Evolutionary conservation across 352 stramenopile genomes (phyloP), one percentile per base, ranked within the genome.

Genomic region (Phytophthora pistaciae): DNA sequence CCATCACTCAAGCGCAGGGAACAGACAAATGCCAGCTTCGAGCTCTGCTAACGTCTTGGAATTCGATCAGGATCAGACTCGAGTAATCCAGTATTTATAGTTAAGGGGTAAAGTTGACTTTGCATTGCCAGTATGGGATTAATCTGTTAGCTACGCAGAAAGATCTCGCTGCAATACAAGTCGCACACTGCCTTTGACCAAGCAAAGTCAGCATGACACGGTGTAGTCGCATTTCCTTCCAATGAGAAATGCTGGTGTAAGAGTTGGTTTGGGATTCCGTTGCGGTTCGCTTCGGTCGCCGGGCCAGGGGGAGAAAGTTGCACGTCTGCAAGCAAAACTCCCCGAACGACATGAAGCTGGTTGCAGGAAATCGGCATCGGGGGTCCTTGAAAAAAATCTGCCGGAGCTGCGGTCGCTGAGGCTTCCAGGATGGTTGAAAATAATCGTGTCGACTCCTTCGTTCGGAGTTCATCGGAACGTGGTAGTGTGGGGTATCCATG

Each of bases 171-270:
- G 31, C 20, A 42, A 16, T 46, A 61, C 33, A 42, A 42, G 10
- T 9, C 29, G 5, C 38, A 63, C 20, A 58, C 56, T 27, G 27
- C 46, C 50, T 29, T 10, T 49, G 29, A 25, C n/a, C n/a, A 27
- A 4, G 25, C 25, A 29, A 29, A 29, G 25, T 29, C 14, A 27
- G 9, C 4, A 18, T 14, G 9, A 1, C 38, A 36, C 25, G 27
- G 40, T 42, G 55, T 16, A 20, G 48, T 40, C 48, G 46, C 73
- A 75, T 70, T 72, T 29, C 69, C 21, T 80, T 74, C 73, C 68
- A 21, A 68, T 67, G 73, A 75, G 60, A 72, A 72, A 77, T 72
- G 66, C 52, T 55, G 50, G 18, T 50, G 10, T 67, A 33, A 33
- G 29, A 46, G n/a, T 36, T 62, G 29, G 27, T 25, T 62, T 44